phyloP scores from a whole-genome alignment of 306 rosid species.

The Castanea mollissima region DNA sequence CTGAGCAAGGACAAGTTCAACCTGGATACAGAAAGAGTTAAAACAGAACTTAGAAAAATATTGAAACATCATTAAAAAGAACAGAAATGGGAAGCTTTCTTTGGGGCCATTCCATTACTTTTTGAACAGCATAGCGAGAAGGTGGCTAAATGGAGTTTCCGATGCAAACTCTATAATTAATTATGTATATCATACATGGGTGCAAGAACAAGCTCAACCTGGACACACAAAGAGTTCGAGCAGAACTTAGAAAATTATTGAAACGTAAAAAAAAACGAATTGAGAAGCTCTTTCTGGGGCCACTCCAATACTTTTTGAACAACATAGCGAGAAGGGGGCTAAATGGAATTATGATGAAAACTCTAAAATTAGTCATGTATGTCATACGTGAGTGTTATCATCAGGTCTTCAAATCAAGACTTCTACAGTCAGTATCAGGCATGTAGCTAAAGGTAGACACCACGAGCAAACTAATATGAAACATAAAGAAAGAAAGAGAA shows the following conservation, averaged over 20 bases:
- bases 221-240: conserved; percentile 25
- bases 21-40: conserved; percentile 46
- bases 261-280: not conserved
- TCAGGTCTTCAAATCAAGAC: not conserved
- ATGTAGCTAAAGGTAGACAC: not conserved
- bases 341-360: not conserved
- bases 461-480: not conserved
- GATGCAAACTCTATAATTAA: not conserved
- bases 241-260: conserved; percentile 7
- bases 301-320: not conserved
- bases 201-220: conserved; percentile 94
- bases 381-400: not conserved
- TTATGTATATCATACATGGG: not conserved
- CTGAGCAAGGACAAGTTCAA: conserved; percentile 92
- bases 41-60: conserved; percentile 12
- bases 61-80: not conserved
- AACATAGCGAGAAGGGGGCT: not conserved
- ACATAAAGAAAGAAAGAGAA: not conserved
- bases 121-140: not conserved
- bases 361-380: not conserved
- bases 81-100: not conserved
- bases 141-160: not conserved
- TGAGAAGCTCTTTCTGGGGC: not conserved
- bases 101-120: not conserved
- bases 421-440: not conserved